These are phyloP conservation scores for Anthracocystis walkeri DNA, from an alignment of 1,284 basidiomycete species.

Conservation along the genomic window DNA sequence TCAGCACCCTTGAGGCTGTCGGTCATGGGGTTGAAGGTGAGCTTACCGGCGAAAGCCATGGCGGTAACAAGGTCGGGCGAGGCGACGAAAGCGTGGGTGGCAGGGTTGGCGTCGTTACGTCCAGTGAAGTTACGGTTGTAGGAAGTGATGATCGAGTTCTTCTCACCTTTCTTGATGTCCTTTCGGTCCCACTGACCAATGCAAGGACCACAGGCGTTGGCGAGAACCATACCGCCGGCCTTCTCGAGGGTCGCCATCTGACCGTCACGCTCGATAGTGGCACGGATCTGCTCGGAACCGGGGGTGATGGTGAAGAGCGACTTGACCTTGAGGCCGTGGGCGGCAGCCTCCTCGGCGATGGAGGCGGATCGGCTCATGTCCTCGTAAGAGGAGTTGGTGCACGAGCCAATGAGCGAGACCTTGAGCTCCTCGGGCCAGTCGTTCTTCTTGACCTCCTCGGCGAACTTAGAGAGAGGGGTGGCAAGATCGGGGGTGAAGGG, in stretches of 20 bases:
- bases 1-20: conserved; percentile 89
- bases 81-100: conserved; percentile 97
- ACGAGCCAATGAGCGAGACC: conserved; percentile 97
- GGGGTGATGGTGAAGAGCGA: conserved; percentile 97
- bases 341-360: conserved; percentile 87
- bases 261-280: conserved; percentile 96
- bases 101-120: conserved; percentile 98
- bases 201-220: conserved; percentile 98
- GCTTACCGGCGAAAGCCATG: conserved; percentile 91
- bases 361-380: conserved; percentile 98
- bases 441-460: conserved; percentile 91
- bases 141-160: conserved; percentile 92
- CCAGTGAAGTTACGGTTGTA: conserved; percentile 99
- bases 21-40: conserved; percentile 96
- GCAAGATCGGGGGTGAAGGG: conserved; percentile 78
- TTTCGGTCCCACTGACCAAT: conserved; percentile 99
- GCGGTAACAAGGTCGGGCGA: conserved; percentile 98
- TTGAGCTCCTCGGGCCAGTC: conserved; percentile 96
- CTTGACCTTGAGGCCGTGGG: conserved; percentile 89
- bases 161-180: conserved; percentile 95
- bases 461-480: conserved; percentile 87
- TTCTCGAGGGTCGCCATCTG: conserved; percentile 87
- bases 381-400: conserved; percentile 99
- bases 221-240: conserved; percentile 91
- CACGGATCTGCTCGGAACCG: conserved; percentile 97